These are phyloP conservation scores for Solanum boliviense DNA, from an alignment of 257 asterid genomes.

Conservation along the genomic window DNA sequence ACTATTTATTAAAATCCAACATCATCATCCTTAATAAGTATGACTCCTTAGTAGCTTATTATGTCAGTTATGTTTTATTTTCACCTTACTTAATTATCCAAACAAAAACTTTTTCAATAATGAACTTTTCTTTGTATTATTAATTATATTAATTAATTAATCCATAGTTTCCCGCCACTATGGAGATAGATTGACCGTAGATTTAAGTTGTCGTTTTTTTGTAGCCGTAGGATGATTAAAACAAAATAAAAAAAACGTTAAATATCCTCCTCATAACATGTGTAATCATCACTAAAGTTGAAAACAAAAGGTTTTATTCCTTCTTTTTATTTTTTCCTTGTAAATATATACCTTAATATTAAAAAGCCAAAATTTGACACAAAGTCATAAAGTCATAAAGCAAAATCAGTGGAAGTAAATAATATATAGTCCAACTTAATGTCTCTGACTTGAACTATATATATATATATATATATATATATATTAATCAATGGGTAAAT, in stretches of 20 bases:
- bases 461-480: background rate
- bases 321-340: background rate
- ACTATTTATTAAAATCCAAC: too few relatives aligned
- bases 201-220: background rate
- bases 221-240: constrained; percentile 7
- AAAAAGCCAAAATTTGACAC: background rate
- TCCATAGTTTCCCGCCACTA: constrained; percentile 31
- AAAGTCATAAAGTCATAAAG: background rate
- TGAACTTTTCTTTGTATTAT: background rate
- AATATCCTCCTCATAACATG: background rate
- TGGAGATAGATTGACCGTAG: constrained; percentile 9
- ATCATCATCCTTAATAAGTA: too few relatives aligned
- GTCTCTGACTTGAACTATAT: background rate
- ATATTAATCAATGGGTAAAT: background rate
- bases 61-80: too few relatives aligned
- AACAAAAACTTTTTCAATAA: background rate
- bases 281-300: constrained; percentile 10
- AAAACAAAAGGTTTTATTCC: background rate
- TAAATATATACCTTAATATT: background rate
- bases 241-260: background rate
- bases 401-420: background rate
- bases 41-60: too few relatives aligned
- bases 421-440: background rate
- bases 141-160: background rate
- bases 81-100: background rate